Percentiles rank a stretch among this genome's conserved stretches.
phyloP scores from a whole-genome alignment of 768 basidiomycete genomes.

The Amanita exitialis region DNA sequence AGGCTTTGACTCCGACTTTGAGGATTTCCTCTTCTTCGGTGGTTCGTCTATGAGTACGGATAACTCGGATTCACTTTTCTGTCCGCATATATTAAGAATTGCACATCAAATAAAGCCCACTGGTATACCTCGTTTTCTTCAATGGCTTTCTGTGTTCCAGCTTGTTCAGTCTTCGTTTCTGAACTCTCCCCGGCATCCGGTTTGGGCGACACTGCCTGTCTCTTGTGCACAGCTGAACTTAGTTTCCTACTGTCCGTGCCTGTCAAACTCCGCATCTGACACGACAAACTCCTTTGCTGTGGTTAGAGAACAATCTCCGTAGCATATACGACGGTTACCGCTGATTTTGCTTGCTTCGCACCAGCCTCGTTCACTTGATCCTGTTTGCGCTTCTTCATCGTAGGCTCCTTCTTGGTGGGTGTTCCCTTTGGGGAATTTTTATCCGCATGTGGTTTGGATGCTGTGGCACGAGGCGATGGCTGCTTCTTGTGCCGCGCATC shows the following conservation, averaged over 20 bases:
- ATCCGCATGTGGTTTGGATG: neutral
- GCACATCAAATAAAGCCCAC: neutral
- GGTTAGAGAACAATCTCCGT: neutral
- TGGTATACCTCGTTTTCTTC: neutral
- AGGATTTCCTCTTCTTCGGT: conserved; percentile 27
- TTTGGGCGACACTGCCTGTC: neutral
- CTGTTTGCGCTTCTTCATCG: neutral
- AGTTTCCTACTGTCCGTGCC: neutral
- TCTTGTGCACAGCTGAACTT: neutral
- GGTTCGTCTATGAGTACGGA: conserved; percentile 53
- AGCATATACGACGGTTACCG: neutral
- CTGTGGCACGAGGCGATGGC: neutral
- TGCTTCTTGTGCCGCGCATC: conserved; percentile 3
- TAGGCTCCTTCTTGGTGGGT: neutral
- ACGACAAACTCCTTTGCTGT: neutral
- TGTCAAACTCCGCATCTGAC: conserved; percentile 1
- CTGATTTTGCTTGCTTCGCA: conserved; percentile 10
- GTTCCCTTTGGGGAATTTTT: neutral
- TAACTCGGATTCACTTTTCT: conserved; percentile 47
- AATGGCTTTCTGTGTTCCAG: neutral
- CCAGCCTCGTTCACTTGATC: conserved; percentile 10
- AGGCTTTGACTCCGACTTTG: conserved; percentile 9
- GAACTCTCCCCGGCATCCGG: neutral
- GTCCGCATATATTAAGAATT: conserved; percentile 5
- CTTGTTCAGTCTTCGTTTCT: neutral